These are phyloP conservation scores for Sugiyamaella floridensis DNA, from an alignment of 805 yeast species.

Conservation along the genomic window DNA sequence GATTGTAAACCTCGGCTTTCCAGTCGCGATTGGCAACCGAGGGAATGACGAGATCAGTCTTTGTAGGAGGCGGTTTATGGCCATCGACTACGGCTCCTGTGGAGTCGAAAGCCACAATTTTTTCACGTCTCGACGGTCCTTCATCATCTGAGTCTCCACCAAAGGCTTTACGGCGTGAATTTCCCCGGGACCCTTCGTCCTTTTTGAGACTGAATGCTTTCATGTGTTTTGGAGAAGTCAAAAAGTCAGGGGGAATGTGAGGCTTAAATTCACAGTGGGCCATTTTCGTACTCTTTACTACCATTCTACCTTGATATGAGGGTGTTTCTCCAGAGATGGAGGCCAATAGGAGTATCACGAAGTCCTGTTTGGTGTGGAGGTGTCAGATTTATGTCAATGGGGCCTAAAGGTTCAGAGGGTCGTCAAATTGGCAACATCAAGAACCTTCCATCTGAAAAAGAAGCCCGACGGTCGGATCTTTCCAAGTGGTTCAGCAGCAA, in stretches of 20 bases:
- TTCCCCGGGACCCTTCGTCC: background rate
- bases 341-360: background rate
- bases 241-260: background rate
- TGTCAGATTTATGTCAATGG: background rate
- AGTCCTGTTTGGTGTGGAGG: too few species aligned
- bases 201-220: background rate
- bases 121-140: background rate
- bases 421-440: background rate
- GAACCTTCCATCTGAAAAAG: slow-evolving; percentile 25
- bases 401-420: background rate
- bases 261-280: background rate
- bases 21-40: slow-evolving; percentile 15
- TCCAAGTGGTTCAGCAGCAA: slow-evolving; percentile 23
- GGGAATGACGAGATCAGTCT: slow-evolving; percentile 12
- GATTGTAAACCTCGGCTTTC: slow-evolving; percentile 4
- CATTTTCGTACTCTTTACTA: background rate
- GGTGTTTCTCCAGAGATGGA: background rate
- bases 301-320: too few species aligned
- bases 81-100: slow-evolving; percentile 1
- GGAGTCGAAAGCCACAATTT: slow-evolving; percentile 1
- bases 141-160: slow-evolving; percentile 1
- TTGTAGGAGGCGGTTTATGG: background rate
- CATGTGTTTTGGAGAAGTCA: background rate
- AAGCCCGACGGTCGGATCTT: slow-evolving; percentile 22
- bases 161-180: background rate